Evolutionary conservation across 2,329 filamentous ascomycete genomes (phyloP).

Genomic region (Botrytis deweyae): DNA sequence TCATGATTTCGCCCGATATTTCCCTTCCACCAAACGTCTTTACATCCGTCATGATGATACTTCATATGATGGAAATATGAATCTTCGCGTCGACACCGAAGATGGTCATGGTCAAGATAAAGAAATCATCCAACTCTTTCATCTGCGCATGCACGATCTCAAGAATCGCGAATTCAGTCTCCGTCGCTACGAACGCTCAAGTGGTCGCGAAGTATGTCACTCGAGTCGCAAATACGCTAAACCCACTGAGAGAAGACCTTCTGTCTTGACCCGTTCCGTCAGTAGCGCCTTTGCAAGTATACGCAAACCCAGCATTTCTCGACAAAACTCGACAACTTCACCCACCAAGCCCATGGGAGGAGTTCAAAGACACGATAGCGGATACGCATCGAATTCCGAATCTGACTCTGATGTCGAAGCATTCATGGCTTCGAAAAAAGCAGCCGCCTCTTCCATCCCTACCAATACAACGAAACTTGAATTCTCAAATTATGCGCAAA

Average conservation of each 20-base stretch:
- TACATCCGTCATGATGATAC: constrained; percentile 88
- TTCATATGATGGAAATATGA: constrained; percentile 93
- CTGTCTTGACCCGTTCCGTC: constrained; percentile 51
- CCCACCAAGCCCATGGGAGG: constrained; percentile 20
- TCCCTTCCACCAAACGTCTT: constrained; percentile 79
- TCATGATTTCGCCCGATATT: constrained; percentile 77
- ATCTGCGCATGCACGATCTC: constrained; percentile 92
- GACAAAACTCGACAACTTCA: constrained; percentile 31
- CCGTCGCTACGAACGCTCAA: constrained; percentile 87
- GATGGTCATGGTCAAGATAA: constrained; percentile 55
- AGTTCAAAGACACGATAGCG: constrained; percentile 49
- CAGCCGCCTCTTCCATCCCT: constrained; percentile 42
- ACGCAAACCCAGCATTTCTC: constrained; percentile 51
- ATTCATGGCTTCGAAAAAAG: constrained; percentile 37
- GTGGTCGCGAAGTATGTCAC: constrained; percentile 89
- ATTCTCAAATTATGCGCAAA: constrained; percentile 95
- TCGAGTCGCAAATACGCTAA: constrained; percentile 69
- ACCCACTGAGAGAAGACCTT: constrained; percentile 44
- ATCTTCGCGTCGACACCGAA: constrained; percentile 82
- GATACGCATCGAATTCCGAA: constrained; percentile 53
- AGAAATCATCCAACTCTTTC: constrained; percentile 76
- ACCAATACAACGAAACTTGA: constrained; percentile 85
- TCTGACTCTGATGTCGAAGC: constrained; percentile 30
- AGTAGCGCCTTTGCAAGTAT: constrained; percentile 50
- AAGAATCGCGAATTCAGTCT: constrained; percentile 84